A percentile compares a stretch with the other conserved stretches of the same genome.
Evolutionary conservation across 139 green algal species (phyloP).

Genomic region (Volvox africanus): DNA sequence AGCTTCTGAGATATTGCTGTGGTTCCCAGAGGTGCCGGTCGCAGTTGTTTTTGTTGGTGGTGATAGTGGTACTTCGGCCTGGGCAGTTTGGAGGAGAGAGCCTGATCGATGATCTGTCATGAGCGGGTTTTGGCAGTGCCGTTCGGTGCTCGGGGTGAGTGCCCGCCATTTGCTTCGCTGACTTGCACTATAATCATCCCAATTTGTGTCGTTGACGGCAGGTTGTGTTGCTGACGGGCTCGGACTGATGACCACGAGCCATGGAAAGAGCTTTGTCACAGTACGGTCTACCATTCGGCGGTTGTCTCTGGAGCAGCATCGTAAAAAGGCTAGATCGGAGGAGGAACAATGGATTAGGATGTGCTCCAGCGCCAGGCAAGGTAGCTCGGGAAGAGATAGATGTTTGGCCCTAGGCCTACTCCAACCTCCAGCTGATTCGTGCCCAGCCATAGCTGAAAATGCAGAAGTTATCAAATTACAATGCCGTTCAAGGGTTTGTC

Average conservation of each 20-base stretch:
- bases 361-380: neutral
- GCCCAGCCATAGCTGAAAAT: too few relatives aligned
- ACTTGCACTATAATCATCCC: too few relatives aligned
- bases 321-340: neutral
- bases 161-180: too few relatives aligned
- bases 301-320: neutral
- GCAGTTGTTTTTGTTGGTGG: neutral
- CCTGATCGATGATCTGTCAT: too few relatives aligned
- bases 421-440: too few relatives aligned
- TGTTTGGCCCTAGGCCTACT: neutral
- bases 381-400: neutral
- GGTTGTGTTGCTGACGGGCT: neutral
- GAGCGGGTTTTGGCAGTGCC: too few relatives aligned
- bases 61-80: neutral
- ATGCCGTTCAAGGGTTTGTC: too few relatives aligned
- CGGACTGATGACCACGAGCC: neutral
- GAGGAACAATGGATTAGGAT: neutral
- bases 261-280: conserved; percentile 9
- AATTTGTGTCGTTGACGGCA: neutral
- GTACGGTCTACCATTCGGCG: neutral
- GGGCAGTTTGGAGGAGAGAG: neutral
- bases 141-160: too few relatives aligned
- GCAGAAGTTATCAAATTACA: too few relatives aligned
- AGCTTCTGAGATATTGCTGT: neutral
- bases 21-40: neutral